Percentiles rank a stretch among this genome's conserved stretches.
phyloP scores from a whole-genome alignment of 164 flowering plant genomes.

The Vitis amurensis region DNA sequence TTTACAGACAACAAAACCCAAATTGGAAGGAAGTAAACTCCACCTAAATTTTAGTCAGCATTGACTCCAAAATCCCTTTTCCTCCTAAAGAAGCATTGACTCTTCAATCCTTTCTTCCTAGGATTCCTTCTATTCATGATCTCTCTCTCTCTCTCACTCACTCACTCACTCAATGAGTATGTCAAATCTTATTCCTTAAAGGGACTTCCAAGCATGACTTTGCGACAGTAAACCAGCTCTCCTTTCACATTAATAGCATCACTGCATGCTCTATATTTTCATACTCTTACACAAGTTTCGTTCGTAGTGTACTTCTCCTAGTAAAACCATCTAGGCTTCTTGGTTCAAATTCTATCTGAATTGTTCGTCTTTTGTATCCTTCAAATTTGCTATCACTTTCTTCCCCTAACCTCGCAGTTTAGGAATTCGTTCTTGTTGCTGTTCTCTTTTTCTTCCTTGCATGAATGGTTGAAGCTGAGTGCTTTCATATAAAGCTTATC shows the following conservation, averaged over 20 bases:
- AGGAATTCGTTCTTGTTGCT: too few relatives aligned
- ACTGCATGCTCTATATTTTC: not conserved
- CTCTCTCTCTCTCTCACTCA: slow-evolving; percentile 4
- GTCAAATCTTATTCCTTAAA: slow-evolving; percentile 25
- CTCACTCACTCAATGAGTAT: slow-evolving; percentile 30
- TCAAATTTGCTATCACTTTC: not conserved
- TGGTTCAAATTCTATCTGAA: too few relatives aligned
- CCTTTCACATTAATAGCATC: not conserved
- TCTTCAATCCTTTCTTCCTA: slow-evolving; percentile 4
- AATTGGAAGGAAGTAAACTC: not conserved
- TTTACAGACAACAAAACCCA: too few relatives aligned
- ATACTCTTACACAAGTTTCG: not conserved
- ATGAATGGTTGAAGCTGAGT: too few relatives aligned
- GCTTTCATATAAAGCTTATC: too few relatives aligned
- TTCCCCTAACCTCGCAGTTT: too few relatives aligned
- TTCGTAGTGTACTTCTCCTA: not conserved
- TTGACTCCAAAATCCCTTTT: not conserved
- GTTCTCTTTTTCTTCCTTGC: too few relatives aligned
- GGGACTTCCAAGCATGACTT: slow-evolving; percentile 2
- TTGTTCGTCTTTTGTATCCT: not conserved
- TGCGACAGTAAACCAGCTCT: slow-evolving; percentile 2
- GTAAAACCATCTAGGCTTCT: too few relatives aligned
- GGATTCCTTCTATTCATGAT: slow-evolving; percentile 10
- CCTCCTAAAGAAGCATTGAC: too few relatives aligned
- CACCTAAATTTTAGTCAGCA: slow-evolving; percentile 6